Evolutionary conservation across 805 yeast genomes (phyloP).

Genomic region (Candida boleticola): DNA sequence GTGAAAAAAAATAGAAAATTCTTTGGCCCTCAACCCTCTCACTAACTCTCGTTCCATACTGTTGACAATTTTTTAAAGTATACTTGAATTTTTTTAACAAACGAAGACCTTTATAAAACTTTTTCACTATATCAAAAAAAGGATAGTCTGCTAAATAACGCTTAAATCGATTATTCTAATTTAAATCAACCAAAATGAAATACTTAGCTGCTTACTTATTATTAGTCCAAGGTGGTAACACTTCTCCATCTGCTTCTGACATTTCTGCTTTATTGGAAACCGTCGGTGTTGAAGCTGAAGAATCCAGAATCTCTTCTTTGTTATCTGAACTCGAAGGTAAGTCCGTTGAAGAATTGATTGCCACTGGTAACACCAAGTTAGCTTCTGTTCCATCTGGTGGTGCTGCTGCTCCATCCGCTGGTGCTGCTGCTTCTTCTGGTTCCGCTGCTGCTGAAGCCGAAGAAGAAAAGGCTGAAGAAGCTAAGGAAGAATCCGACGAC

Average conservation of each 20-base stretch:
- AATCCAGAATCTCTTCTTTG: slow-evolving; percentile 76
- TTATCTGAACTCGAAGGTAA: slow-evolving; percentile 91
- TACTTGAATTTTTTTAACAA: no score
- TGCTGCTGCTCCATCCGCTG: slow-evolving; percentile 82
- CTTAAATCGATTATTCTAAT: slow-evolving; percentile 80
- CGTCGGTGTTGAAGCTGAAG: slow-evolving; percentile 95
- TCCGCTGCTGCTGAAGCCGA: slow-evolving; percentile 70
- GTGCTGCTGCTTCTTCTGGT: slow-evolving; percentile 69
- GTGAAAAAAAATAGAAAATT: neutral
- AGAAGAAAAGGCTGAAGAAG: slow-evolving; percentile 67
- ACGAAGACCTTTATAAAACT: no score
- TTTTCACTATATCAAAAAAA: slow-evolving; percentile 30
- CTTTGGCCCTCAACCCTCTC: no score
- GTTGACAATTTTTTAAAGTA: neutral
- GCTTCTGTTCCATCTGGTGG: slow-evolving; percentile 98
- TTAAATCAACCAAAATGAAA: slow-evolving; percentile 61
- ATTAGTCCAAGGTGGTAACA: slow-evolving; percentile 95
- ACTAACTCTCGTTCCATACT: neutral
- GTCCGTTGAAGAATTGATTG: slow-evolving; percentile 82
- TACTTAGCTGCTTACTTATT: slow-evolving; percentile 99
- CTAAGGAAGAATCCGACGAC: slow-evolving; percentile 59
- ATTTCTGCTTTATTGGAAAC: slow-evolving; percentile 85
- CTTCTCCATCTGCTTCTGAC: slow-evolving; percentile 91
- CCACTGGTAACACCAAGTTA: slow-evolving; percentile 94
- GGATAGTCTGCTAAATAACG: slow-evolving; percentile 81